Conservation (phyloP, 1,139 yeast genomes). For the Sugiyamaella pinicola region DNA sequence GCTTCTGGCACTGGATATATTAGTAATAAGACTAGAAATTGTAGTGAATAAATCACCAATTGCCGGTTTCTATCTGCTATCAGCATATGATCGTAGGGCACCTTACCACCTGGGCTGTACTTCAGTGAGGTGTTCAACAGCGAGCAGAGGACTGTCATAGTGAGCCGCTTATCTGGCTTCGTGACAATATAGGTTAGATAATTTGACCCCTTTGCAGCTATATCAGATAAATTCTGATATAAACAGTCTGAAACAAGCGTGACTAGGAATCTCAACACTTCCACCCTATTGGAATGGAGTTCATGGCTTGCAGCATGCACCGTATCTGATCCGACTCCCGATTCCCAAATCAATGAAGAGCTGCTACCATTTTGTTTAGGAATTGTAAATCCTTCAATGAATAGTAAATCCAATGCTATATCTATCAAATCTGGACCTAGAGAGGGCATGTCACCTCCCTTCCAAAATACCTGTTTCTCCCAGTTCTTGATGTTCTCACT, state of each 20-base stretch:
- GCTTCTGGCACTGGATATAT: constrained; percentile 62
- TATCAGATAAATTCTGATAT: constrained; percentile 52
- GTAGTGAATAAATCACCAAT: constrained; percentile 60
- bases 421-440: constrained; percentile 56
- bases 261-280: constrained; percentile 62
- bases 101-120: constrained; percentile 46
- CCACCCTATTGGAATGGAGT: constrained; percentile 67
- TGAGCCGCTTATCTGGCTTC: constrained; percentile 52
- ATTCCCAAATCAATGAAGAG: constrained; percentile 59
- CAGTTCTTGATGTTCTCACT: constrained; percentile 42
- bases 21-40: constrained; percentile 62
- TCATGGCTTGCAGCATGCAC: constrained; percentile 49
- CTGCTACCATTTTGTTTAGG: constrained; percentile 36
- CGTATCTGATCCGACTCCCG: constrained; percentile 64
- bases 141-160: constrained; percentile 64
- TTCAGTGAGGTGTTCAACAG: constrained; percentile 57
- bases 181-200: constrained; percentile 63
- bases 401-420: constrained; percentile 55
- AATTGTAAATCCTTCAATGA: constrained; percentile 63
- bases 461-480: constrained; percentile 52
- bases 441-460: constrained; percentile 20
- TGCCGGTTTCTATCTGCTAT: constrained; percentile 53
- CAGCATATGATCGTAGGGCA: constrained; percentile 43
- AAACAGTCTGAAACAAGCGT: constrained; percentile 66
- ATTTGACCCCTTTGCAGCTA: constrained; percentile 56